phyloP scores from a whole-genome alignment of 768 basidiomycete genomes.

The Serendipita indica region DNA sequence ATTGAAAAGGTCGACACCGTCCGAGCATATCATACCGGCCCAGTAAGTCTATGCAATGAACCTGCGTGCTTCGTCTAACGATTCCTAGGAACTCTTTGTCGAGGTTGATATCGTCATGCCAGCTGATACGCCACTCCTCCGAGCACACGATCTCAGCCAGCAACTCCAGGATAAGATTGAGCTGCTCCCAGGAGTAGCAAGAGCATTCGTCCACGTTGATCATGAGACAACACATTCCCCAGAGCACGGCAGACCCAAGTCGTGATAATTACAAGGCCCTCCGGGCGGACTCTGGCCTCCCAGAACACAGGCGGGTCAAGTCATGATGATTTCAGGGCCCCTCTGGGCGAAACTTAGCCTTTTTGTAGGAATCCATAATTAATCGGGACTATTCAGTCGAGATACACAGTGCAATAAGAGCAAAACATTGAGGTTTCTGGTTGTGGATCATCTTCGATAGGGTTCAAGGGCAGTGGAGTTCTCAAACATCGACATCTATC shows the following conservation, averaged over 20 bases:
- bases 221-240: slow-evolving; percentile 77
- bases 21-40: slow-evolving; percentile 83
- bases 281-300: neutral
- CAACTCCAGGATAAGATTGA: slow-evolving; percentile 81
- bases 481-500: too few relatives aligned
- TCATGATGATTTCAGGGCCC: neutral
- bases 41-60: slow-evolving; percentile 29
- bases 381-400: too few relatives aligned
- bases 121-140: slow-evolving; percentile 70
- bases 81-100: slow-evolving; percentile 65
- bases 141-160: slow-evolving; percentile 75
- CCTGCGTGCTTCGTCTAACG: neutral
- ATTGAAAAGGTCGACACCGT: slow-evolving; percentile 85
- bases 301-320: slow-evolving; percentile 16
- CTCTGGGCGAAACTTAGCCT: too few relatives aligned
- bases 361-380: too few relatives aligned
- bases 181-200: slow-evolving; percentile 72
- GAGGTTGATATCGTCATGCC: slow-evolving; percentile 94
- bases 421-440: too few relatives aligned
- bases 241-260: slow-evolving; percentile 25
- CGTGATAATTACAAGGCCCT: neutral
- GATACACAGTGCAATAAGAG: too few relatives aligned
- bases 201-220: slow-evolving; percentile 92
- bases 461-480: too few relatives aligned
- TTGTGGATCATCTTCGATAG: too few relatives aligned